Evolutionary conservation across 2,329 filamentous ascomycete species (phyloP), one percentile per base, ranked within the genome.

Genomic region (Cladorrhinum sp.): DNA sequence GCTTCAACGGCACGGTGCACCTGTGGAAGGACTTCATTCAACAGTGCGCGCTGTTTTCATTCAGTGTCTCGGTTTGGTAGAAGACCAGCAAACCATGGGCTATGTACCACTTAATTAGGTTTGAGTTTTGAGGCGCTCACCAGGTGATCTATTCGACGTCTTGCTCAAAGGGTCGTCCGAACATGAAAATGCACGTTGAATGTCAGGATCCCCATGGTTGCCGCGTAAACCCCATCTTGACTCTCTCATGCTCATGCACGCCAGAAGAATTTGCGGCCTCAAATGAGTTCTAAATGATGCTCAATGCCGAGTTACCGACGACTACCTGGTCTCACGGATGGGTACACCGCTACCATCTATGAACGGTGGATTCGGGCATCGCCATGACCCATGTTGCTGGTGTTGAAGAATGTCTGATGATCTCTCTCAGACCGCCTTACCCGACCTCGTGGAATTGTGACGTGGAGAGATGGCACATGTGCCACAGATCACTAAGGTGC

Each of bases 391-490:
- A 9, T 32, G 50, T 52, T 52, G 27, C 25, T 5, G 49, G 20
- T 50, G 45, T 50, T 18, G 9, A 50, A 18, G 45, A 8, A 36
- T 32, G 29, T 54, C 51, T 18, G 27, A 54, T 54, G 29, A 32
- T 54, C 22, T 38, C 25, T 22, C 52, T 16, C 22, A 45, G 38
- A 45, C 25, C 50, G 50, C 20, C 27, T 22, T 20, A 36, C 52
- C 52, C 52, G 32, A 32, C 52, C 32, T 22, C 36, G 52, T 36
- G 24, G 52, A 45, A 45, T 24, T 29, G 53, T 56, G 53, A 56
- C 53, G 38, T 56, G 53, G 53, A 56, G 53, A 56, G 53, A 56
- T 38, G 25, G 10, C 20, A 24, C 24, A 50, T 13, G 49, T 50
- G 49, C 49, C 49, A 50, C 20, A 50, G 53, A 48, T 36, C 38